phyloP scores from a whole-genome alignment of 768 basidiomycete genomes.

The Favolaschia claudopus region DNA sequence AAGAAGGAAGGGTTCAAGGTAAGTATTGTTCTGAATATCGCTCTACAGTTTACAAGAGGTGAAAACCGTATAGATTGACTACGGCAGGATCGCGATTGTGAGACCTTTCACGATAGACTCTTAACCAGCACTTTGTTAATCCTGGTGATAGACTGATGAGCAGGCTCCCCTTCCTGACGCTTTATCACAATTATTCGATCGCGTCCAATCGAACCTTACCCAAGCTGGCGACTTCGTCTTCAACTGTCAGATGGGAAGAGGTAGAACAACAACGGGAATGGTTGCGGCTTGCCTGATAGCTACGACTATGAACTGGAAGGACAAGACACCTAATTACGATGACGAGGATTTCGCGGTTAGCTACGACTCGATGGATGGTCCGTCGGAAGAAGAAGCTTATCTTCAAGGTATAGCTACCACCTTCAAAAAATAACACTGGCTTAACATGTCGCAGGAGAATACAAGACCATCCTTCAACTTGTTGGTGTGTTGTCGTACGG shows the following conservation, averaged over 20 bases:
- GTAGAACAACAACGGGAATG: constrained; percentile 96
- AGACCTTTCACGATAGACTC: constrained; percentile 34
- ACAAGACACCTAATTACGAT: constrained; percentile 47
- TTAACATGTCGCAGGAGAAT: constrained; percentile 72
- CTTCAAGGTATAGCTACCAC: constrained; percentile 66
- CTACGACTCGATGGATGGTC: constrained; percentile 80
- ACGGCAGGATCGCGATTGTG: constrained; percentile 90
- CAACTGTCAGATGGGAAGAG: constrained; percentile 97
- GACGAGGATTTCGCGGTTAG: constrained; percentile 43
- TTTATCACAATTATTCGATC: constrained; percentile 77
- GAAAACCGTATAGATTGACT: constrained; percentile 67
- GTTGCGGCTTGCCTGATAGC: constrained; percentile 88
- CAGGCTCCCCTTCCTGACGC: constrained; percentile 94
- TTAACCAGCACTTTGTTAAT: constrained; percentile 14
- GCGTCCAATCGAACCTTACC: constrained; percentile 66
- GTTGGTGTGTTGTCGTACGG: constrained; percentile 92
- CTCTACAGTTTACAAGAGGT: neutral
- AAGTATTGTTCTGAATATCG: constrained; percentile 23
- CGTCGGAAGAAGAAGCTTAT: constrained; percentile 89
- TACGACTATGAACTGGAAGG: constrained; percentile 68
- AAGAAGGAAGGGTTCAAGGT: constrained; percentile 81
- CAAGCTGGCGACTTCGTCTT: constrained; percentile 84
- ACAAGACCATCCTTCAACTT: constrained; percentile 95
- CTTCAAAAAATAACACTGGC: neutral
- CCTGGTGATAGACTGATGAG: constrained; percentile 82